These are phyloP conservation scores for Cyberlindnera mississippiensis DNA, from an alignment of 805 yeast genomes.

Conservation along the genomic window DNA sequence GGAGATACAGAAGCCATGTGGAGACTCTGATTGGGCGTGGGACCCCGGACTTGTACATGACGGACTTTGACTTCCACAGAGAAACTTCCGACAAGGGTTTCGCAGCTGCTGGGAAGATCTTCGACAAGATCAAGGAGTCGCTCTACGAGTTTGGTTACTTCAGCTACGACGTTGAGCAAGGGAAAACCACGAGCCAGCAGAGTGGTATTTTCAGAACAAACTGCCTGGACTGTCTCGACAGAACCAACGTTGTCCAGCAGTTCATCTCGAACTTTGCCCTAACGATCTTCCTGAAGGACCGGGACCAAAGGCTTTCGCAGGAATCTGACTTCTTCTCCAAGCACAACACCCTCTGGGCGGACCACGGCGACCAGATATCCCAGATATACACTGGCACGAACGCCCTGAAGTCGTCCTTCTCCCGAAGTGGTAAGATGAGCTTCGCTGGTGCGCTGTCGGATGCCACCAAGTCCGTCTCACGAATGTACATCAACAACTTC, in stretches of 20 bases:
- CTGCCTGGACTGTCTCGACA: slow-evolving; percentile 90
- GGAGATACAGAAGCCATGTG: slow-evolving; percentile 61
- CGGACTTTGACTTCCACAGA: slow-evolving; percentile 90
- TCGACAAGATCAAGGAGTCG: slow-evolving; percentile 60
- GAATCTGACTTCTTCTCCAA: slow-evolving; percentile 59
- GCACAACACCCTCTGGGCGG: slow-evolving; percentile 94
- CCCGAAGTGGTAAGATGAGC: slow-evolving; percentile 94
- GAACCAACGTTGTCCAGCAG: slow-evolving; percentile 89
- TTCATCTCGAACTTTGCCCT: slow-evolving; percentile 73
- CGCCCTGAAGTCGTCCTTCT: slow-evolving; percentile 90
- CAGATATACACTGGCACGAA: slow-evolving; percentile 97
- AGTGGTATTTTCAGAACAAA: slow-evolving; percentile 90
- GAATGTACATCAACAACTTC: slow-evolving; percentile 94
- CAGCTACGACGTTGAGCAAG: slow-evolving; percentile 56
- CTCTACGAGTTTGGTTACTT: slow-evolving; percentile 80
- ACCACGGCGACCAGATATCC: slow-evolving; percentile 94
- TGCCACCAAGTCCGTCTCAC: slow-evolving; percentile 90
- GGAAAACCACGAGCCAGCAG: slow-evolving; percentile 66
- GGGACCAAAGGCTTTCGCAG: slow-evolving; percentile 22
- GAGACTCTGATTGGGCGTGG: slow-evolving; percentile 29
- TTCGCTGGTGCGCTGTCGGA: slow-evolving; percentile 96
- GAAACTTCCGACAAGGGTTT: slow-evolving; percentile 92
- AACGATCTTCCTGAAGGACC: slow-evolving; percentile 31
- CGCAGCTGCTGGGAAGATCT: slow-evolving; percentile 69
- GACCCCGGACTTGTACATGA: slow-evolving; percentile 47